Conservation (phyloP, 2,329 filamentous ascomycete genomes). For the Furcasterigmium sp. region DNA sequence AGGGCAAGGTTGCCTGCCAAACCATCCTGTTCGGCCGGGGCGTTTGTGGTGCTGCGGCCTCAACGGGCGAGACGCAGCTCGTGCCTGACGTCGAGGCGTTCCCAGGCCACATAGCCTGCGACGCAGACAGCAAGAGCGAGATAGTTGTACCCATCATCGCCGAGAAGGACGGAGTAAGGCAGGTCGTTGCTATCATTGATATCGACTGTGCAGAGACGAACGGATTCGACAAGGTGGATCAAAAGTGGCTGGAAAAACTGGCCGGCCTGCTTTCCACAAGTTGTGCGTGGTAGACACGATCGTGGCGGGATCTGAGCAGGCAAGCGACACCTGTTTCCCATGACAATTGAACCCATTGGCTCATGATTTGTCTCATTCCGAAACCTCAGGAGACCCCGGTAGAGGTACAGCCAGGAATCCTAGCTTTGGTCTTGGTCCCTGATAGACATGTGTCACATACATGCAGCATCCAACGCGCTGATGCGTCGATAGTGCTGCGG, state of each 20-base stretch:
- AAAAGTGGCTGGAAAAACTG: conserved; percentile 59
- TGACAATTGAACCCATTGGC: too few species aligned
- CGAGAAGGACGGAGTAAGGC: conserved; percentile 9
- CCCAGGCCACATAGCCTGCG: conserved; percentile 78
- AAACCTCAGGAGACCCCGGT: too few species aligned
- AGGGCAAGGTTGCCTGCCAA: conserved; percentile 77
- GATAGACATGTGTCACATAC: too few species aligned
- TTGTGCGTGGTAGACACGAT: conserved; percentile 71
- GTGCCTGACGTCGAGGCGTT: conserved; percentile 68
- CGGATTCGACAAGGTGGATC: conserved; percentile 68
- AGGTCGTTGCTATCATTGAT: conserved; percentile 71
- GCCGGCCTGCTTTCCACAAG: conserved; percentile 51
- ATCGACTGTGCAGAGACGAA: conserved; percentile 65
- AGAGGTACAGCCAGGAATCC: too few species aligned
- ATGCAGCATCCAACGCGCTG: too few species aligned
- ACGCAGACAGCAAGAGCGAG: conserved; percentile 70
- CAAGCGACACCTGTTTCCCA: too few species aligned
- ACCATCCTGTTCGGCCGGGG: conserved; percentile 68
- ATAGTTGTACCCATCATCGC: conserved; percentile 70
- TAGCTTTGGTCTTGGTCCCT: too few species aligned
- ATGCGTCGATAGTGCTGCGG: too few species aligned
- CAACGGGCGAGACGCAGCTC: conserved; percentile 56
- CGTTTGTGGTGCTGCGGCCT: conserved; percentile 69
- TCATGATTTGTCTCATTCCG: too few species aligned
- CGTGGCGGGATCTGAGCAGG: too few species aligned